Evolutionary conservation across 1,284 basidiomycete species (phyloP), one percentile per base, ranked within the genome.

Genomic region (Cutaneotrichosporon arboriforme): DNA sequence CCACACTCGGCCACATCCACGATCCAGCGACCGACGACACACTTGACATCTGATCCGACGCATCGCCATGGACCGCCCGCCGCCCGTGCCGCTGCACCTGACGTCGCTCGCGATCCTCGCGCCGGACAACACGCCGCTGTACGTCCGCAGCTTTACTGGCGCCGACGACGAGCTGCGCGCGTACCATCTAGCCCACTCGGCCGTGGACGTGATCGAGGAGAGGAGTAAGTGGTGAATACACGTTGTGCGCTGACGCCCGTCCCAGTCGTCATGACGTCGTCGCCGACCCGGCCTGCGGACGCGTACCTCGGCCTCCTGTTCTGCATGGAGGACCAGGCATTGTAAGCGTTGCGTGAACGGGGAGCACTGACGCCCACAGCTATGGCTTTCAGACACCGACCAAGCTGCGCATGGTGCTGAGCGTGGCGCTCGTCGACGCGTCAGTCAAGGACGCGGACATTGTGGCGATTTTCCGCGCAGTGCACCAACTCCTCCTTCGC

Each of bases 321-420:
- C 55, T 73, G 69, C 51, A 74, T 76, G 71, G 74, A 76, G 54
- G 74, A 76, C 51, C 70, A 74, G 66, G 74, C 72, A 2, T 69
- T 74, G 74, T 76, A 57, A 52, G 72, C 68, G 10, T 26, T 21
- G 8, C 15, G 22, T 38, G n/a, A 4, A 1, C 17, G 7, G 21
- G 12, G 10, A 14, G 33, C 21, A 10, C 46, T 55, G 20, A 53
- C 51, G 15, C 22, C 44, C 26, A 10, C 33, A 75, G 74, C 55
- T 76, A 76, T 55, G 74, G 74, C 5, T 76, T 74, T 56, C 72
- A 74, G 37, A 72, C 73, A 8, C 55, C 65, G 2, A 70, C 73
- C 1, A 71, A 72, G 49, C 50, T 74, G 8, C 62, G 72, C 18
- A 70, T 76, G 58, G 67, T 76, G 8, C 59, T 74, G 9, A 67